Percentiles rank a stretch among this genome's conserved stretches.
Evolutionary conservation across 2,329 filamentous ascomycete genomes (phyloP).

Genomic region (Pseudogymnoascus sp.): DNA sequence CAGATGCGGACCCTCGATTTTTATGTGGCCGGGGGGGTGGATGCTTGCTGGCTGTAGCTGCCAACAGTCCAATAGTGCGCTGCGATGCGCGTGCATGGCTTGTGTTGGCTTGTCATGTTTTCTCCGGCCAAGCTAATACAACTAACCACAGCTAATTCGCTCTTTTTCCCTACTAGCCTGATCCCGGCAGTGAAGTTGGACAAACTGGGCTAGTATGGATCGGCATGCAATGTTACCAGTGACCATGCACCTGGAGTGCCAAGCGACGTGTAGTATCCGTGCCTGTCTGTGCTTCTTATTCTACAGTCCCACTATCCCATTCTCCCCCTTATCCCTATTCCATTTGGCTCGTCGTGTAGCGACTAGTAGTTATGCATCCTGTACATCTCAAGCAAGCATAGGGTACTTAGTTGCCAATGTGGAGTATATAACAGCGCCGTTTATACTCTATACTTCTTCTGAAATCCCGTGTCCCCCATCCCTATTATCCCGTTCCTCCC

Average conservation of each 20-base stretch:
- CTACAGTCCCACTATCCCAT: not conserved
- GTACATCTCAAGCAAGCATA: not conserved
- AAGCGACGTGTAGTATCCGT: not conserved
- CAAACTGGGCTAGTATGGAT: slow-evolving; percentile 1
- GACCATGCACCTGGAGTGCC: slow-evolving; percentile 5
- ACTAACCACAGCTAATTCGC: not conserved
- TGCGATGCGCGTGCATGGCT: not conserved
- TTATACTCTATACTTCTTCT: not conserved
- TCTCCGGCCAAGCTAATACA: not conserved
- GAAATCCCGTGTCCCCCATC: not conserved
- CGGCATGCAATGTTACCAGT: slow-evolving; percentile 8
- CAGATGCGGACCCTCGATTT: slow-evolving; percentile 1
- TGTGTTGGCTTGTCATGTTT: not conserved
- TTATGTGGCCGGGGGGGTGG: not conserved
- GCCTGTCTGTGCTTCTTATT: slow-evolving; percentile 4
- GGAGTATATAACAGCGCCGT: not conserved
- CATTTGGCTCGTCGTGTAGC: not conserved
- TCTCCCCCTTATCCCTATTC: not conserved
- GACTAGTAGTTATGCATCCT: not conserved
- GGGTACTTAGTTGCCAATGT: not conserved
- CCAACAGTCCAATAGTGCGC: not conserved
- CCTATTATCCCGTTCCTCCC: not conserved
- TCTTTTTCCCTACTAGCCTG: not conserved
- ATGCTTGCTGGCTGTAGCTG: not conserved
- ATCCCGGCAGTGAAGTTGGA: not conserved